Evolutionary conservation across 2,329 filamentous ascomycete genomes (phyloP), one percentile per base, ranked within the genome.

Genomic region (Fusarium brachygibbosum): DNA sequence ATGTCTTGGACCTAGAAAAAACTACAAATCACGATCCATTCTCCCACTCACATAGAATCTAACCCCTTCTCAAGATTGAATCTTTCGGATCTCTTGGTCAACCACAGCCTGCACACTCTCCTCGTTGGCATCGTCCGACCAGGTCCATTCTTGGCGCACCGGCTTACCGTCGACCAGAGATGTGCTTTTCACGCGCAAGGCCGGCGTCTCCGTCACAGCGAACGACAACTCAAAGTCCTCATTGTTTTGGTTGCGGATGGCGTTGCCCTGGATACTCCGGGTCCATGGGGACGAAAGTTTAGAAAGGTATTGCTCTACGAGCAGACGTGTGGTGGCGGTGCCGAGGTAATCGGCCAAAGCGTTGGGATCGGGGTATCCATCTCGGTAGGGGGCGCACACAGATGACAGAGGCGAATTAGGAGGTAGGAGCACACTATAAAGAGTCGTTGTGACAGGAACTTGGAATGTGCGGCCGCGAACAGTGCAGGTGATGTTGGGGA

Each of bases 301-400:
- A 23, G 72, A 66, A 31, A 82, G 71, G 48, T 77, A 75, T 55
- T 78, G 77, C 12, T 80, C 74, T 1, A 80, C 76, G 5, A 86
- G 76, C 41, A 78, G 77, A 44, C 81, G 83, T 25, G 79, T 71
- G 10, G 81, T 77, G 14, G 83, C 82, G 19, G 80, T 80, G 57
- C 79, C 76, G 11, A 87, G 69, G 73, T 87, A 87, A 66, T 82
- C 80, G 14, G 79, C 76, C 8, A 86, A 79, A 34, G 84, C 82
- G 12, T 71, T 64, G 17, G 84, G 75, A 64, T 80, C 80, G 1
- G 82, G 79, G 65, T 86, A 87, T 8, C 79, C 77, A 25, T 83
- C 81, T 13, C 76, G 73, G 51, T 81, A 80, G 0, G 84, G 84
- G 1, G 83, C 79, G 64, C 83, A 86, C 17, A 77, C 63, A 6